Conservation (phyloP, 1,139 yeast genomes). For the Protomyces arabidopsidicola region DNA sequence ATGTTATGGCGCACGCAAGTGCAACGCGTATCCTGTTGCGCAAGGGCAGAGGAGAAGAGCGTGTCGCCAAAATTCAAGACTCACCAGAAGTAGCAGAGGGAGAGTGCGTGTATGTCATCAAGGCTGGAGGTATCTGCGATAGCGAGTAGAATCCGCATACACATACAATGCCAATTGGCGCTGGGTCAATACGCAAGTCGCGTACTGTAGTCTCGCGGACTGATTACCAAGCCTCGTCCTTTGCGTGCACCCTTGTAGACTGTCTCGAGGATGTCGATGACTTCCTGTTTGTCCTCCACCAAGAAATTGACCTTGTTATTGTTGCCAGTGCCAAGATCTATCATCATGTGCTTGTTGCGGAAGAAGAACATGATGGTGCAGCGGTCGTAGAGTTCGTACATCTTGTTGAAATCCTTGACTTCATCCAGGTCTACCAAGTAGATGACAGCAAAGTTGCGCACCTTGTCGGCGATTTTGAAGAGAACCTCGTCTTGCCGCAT, state of each 20-base stretch:
- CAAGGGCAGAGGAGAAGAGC: slow-evolving; percentile 62
- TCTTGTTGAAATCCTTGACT: slow-evolving; percentile 78
- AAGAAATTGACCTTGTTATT: slow-evolving; percentile 86
- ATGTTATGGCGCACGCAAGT: slow-evolving; percentile 47
- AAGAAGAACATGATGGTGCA: slow-evolving; percentile 9
- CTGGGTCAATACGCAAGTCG: slow-evolving; percentile 33
- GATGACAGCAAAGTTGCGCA: slow-evolving; percentile 73
- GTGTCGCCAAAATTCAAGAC: slow-evolving; percentile 60
- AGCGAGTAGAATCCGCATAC: neutral
- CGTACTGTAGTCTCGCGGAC: slow-evolving; percentile 55
- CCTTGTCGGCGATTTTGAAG: slow-evolving; percentile 72
- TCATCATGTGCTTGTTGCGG: slow-evolving; percentile 70
- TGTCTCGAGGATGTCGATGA: slow-evolving; percentile 86
- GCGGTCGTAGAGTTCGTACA: slow-evolving; percentile 26
- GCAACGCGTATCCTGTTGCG: slow-evolving; percentile 56
- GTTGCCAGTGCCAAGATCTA: slow-evolving; percentile 96
- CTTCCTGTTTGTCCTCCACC: slow-evolving; percentile 75
- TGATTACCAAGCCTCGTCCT: slow-evolving; percentile 85
- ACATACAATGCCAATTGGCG: neutral
- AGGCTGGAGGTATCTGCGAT: slow-evolving; percentile 28
- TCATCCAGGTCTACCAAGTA: slow-evolving; percentile 83
- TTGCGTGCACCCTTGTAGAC: slow-evolving; percentile 85
- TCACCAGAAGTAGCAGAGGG: slow-evolving; percentile 54
- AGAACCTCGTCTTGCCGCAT: slow-evolving; percentile 87
- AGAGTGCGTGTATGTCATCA: slow-evolving; percentile 29